phyloP scores from a whole-genome alignment of 257 asterid genomes.

The Nicotiana obtusifolia region DNA sequence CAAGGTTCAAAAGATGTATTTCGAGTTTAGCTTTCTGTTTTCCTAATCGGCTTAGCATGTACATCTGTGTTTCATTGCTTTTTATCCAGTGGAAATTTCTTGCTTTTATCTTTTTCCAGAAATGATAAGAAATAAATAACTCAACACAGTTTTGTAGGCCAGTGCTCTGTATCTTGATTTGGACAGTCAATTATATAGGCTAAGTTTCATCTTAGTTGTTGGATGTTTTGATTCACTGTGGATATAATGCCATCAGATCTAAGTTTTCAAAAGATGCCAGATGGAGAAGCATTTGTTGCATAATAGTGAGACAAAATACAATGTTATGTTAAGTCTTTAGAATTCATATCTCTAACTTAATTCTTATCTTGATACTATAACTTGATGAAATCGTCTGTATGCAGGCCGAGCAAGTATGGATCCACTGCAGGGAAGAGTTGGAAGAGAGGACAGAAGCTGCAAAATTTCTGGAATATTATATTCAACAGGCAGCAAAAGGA shows the following conservation, averaged over 20 bases:
- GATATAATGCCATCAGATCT: neutral
- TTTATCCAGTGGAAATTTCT: neutral
- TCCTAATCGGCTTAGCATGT: neutral
- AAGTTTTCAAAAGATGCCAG: neutral
- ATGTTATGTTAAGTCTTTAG: neutral
- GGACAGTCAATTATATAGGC: neutral
- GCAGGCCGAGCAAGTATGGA: conserved; percentile 49
- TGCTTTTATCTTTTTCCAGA: neutral
- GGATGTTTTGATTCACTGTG: neutral
- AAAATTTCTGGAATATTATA: conserved; percentile 21
- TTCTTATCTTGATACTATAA: neutral
- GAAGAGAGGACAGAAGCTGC: conserved; percentile 25
- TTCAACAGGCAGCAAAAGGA: conserved; percentile 9
- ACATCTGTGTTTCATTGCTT: neutral
- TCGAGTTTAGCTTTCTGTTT: neutral
- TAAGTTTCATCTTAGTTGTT: neutral
- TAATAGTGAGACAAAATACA: neutral
- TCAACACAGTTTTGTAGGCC: neutral
- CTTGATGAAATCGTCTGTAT: conserved; percentile 1
- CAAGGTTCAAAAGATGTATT: neutral
- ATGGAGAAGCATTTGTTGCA: neutral
- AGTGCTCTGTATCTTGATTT: neutral
- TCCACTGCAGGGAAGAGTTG: conserved; percentile 36
- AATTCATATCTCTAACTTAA: neutral
- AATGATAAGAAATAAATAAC: neutral